Evolutionary conservation across 192 early-diverging fungal genomes (phyloP), one percentile per base, ranked within the genome.

Genomic region (Coemansia sp.): DNA sequence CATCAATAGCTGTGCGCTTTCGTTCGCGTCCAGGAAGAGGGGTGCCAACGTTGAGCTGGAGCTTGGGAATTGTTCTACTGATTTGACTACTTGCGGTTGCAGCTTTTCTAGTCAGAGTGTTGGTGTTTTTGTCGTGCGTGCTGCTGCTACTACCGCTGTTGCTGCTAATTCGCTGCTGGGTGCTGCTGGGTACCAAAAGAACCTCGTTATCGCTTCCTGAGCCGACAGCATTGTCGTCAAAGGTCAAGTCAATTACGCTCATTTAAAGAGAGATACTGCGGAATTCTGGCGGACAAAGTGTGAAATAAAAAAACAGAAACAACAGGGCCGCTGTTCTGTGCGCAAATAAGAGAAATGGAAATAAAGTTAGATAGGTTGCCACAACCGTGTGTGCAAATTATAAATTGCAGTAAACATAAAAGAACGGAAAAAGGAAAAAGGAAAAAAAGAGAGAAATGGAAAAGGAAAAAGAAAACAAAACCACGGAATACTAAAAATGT

Each of bases 211-310:
- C 41, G 65, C 21, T 39, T 7, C n/a, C 65, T n/a, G 19, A 48
- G 15, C 43, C 52, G 19, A 12, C 66, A 57, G 70, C 69, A 26
- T 71, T 69, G 56, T 69, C 69, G 59, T 75, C 78, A 60, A 72
- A 66, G 3, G 78, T 81, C 42, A 81, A 38, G 61, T 79, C 77
- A 54, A 79, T 79, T 57, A 71, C 38, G 59, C 66, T 71, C 72
- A 71, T 80, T 56, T 53, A 38, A 8, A 13, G 26, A 58, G 6
- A 57, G 8, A 32, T 32, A 32, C 32, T 32, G 32, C 32, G 32
- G 32, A 32, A 32, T 32, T 32, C 32, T 32, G 16, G 19, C 16
- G 19, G 48, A 18, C 13, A 1, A n/a, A 50, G 48, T n/a, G 15
- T n/a, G 44, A 45, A 15, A 8, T 9, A 45, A 15, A 44, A 12